Conservation (phyloP, 257 asterid genomes). For the Solanum arcanum region DNA sequence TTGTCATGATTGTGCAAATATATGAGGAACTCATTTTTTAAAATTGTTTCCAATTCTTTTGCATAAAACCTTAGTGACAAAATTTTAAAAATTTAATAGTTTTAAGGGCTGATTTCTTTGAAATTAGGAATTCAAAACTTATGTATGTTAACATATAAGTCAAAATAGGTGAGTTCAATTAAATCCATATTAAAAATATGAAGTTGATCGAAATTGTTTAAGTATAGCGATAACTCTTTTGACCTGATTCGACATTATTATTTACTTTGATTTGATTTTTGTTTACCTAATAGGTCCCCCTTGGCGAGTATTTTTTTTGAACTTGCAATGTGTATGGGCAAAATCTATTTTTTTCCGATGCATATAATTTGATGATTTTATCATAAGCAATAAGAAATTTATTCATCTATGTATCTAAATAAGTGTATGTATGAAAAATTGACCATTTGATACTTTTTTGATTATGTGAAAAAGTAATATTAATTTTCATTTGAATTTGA, state of each 20-base stretch:
- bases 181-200: neutral
- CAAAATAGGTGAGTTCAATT: neutral
- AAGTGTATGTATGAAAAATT: neutral
- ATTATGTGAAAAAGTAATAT: neutral
- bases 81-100: neutral
- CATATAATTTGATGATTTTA: neutral
- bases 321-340: neutral
- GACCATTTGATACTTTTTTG: neutral
- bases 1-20: neutral
- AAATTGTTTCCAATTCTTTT: neutral
- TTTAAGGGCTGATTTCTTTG: neutral
- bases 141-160: neutral
- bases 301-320: neutral
- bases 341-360: neutral
- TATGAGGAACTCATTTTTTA: neutral
- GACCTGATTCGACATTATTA: neutral
- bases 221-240: neutral
- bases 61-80: neutral
- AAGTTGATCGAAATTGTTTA: neutral
- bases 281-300: neutral
- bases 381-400: neutral
- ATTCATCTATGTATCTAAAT: neutral
- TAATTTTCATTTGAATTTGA: neutral
- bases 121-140: neutral
- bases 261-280: neutral